These are phyloP conservation scores for Gomphus sp. DNA, from an alignment of 1,284 basidiomycete species.

Conservation along the genomic window DNA sequence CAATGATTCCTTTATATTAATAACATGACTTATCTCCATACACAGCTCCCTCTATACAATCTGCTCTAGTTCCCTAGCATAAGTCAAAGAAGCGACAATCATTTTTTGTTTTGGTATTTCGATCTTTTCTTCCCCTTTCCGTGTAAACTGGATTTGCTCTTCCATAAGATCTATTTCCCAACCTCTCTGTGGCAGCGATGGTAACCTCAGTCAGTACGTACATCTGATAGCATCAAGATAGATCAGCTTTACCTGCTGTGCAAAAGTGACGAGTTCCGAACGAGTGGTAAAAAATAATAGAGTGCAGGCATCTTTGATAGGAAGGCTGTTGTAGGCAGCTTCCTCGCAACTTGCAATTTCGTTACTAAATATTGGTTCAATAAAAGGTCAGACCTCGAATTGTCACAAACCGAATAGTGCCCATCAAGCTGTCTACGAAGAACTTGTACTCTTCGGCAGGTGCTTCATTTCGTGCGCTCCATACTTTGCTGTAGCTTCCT, in stretches of 20 bases:
- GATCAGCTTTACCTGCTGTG: conserved; percentile 47
- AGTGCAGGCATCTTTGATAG: conserved; percentile 81
- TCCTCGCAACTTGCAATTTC: conserved; percentile 94
- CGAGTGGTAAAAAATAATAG: conserved; percentile 80
- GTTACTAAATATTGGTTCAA: conserved; percentile 41
- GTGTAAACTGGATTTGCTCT: conserved; percentile 52
- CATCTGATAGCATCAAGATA: conserved; percentile 2
- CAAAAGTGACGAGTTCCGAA: conserved; percentile 71
- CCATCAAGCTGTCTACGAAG: conserved; percentile 87
- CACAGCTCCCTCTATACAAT: conserved; percentile 51
- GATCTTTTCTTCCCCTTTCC: conserved; percentile 65
- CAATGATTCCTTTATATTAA: background rate
- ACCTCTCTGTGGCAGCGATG: conserved; percentile 37
- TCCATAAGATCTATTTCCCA: conserved; percentile 64
- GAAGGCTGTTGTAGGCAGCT: conserved; percentile 80
- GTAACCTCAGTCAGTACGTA: conserved; percentile 9
- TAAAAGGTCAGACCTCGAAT: background rate
- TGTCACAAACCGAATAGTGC: conserved; percentile 71
- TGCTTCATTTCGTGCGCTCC: conserved; percentile 86
- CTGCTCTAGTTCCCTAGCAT: conserved; percentile 81
- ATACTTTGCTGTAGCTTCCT: conserved; percentile 96
- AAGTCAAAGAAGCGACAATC: conserved; percentile 64
- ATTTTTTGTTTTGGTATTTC: conserved; percentile 79
- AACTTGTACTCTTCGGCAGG: conserved; percentile 83
- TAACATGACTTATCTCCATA: background rate